Evolutionary conservation across 768 basidiomycete genomes (phyloP).

Genomic region (Udeniomyces megalosporus): DNA sequence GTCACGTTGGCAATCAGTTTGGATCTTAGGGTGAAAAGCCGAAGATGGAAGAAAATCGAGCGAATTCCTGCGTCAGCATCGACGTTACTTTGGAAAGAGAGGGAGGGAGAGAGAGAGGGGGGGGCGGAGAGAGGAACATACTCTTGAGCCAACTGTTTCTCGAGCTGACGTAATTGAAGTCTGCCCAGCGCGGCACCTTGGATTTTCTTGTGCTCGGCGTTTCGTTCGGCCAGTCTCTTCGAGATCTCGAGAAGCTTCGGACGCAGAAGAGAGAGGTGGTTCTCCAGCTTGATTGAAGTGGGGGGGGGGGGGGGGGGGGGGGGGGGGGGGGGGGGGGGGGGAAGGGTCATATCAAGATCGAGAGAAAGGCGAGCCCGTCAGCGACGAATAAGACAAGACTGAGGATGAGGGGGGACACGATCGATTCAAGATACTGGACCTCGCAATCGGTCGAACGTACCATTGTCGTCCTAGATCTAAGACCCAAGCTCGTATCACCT

Average conservation of each 20-base stretch:
- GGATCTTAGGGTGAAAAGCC: background rate
- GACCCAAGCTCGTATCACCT: background rate
- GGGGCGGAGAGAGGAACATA: background rate
- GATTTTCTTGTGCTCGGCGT: background rate
- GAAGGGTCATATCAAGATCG: background rate
- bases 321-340: too few relatives aligned
- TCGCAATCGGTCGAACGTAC: background rate
- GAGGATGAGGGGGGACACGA: background rate
- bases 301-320: too few relatives aligned
- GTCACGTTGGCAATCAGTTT: conserved; percentile 10
- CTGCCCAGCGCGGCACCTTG: background rate
- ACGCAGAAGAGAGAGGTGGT: background rate
- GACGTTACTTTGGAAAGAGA: background rate
- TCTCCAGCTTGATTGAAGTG: background rate
- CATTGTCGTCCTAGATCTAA: background rate
- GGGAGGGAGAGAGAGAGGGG: background rate
- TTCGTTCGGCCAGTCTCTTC: background rate
- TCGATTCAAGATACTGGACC: background rate
- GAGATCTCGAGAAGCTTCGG: background rate
- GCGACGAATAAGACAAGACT: background rate
- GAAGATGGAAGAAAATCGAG: background rate
- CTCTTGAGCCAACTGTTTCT: conserved; percentile 5
- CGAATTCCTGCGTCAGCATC: background rate
- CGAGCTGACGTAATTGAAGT: conserved; percentile 3
- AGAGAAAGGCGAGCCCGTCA: background rate